These are phyloP conservation scores for Fusarium sp. DNA, from an alignment of 2,329 filamentous ascomycete species.

Conservation along the genomic window DNA sequence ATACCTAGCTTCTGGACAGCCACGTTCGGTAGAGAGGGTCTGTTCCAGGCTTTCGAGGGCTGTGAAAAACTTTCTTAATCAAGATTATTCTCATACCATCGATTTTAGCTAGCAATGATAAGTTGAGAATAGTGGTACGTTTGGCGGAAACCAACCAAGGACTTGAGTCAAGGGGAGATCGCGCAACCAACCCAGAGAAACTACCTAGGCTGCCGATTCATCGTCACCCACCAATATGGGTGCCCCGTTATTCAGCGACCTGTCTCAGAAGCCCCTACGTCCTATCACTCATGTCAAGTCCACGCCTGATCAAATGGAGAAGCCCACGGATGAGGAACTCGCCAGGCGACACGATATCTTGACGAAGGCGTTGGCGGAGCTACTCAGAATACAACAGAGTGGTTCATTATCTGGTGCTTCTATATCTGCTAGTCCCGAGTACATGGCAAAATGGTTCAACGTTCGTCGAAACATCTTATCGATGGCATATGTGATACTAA, in stretches of 20 bases:
- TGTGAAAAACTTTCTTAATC: not conserved
- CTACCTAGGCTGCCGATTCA: not conserved
- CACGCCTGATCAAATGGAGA: not conserved
- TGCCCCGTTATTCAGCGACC: not conserved
- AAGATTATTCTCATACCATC: fast-evolving
- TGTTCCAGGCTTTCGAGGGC: not conserved
- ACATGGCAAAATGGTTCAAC: too few relatives aligned
- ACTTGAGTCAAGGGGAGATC: not conserved
- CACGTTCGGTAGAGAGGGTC: not conserved
- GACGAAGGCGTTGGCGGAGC: fast-evolving
- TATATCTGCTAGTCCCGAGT: too few relatives aligned
- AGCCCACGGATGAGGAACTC: not conserved
- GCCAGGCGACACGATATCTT: not conserved
- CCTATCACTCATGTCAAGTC: not conserved
- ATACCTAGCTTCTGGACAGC: not conserved
- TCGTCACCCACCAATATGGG: not conserved
- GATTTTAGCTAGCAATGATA: not conserved
- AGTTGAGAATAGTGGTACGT: not conserved
- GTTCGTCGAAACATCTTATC: not conserved
- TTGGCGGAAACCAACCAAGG: not conserved
- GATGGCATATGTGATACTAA: not conserved
- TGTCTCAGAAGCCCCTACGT: not conserved
- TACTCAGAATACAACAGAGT: too few relatives aligned
- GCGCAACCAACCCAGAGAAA: not conserved
- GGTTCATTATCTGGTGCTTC: too few relatives aligned